Evolutionary conservation across 805 yeast species (phyloP).

Genomic region (Candida xiaguanensis): DNA sequence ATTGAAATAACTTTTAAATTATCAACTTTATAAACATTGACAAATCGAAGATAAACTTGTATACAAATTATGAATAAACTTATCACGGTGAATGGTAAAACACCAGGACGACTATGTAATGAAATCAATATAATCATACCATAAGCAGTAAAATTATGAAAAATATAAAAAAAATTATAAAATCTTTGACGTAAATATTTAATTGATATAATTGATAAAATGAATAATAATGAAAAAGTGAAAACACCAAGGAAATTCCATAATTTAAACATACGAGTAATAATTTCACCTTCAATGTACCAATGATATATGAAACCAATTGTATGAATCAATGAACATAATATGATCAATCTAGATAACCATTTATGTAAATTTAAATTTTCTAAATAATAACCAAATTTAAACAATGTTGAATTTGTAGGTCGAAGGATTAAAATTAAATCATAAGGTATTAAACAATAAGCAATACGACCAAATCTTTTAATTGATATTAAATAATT

Average conservation of each 20-base stretch:
- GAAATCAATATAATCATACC: conserved; percentile 41
- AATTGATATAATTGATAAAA: conserved; percentile 45
- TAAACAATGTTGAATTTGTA: conserved; percentile 16
- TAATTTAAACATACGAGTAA: conserved; percentile 27
- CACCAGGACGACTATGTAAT: conserved; percentile 73
- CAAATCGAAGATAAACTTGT: conserved; percentile 34
- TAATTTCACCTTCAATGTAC: conserved; percentile 33
- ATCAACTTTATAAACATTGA: conserved; percentile 13
- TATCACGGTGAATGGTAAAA: conserved; percentile 21
- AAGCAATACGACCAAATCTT: conserved; percentile 60
- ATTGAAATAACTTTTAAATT: conserved; percentile 15
- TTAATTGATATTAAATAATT: conserved; percentile 39
- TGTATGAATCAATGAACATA: conserved; percentile 47
- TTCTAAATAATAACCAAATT: conserved; percentile 47
- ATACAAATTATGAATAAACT: conserved; percentile 22
- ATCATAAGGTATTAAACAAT: conserved; percentile 55
- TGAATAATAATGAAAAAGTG: conserved; percentile 29
- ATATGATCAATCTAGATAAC: conserved; percentile 57
- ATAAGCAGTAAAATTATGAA: conserved; percentile 53
- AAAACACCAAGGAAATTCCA: conserved; percentile 54
- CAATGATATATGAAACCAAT: conserved; percentile 50
- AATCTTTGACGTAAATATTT: conserved; percentile 44
- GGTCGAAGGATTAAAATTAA: conserved; percentile 57
- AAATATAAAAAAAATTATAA: conserved; percentile 53
- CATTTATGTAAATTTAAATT: conserved; percentile 63